Base-by-base conservation (phyloP, 129 eudicot species). In the Lactuca saligna region DNA sequence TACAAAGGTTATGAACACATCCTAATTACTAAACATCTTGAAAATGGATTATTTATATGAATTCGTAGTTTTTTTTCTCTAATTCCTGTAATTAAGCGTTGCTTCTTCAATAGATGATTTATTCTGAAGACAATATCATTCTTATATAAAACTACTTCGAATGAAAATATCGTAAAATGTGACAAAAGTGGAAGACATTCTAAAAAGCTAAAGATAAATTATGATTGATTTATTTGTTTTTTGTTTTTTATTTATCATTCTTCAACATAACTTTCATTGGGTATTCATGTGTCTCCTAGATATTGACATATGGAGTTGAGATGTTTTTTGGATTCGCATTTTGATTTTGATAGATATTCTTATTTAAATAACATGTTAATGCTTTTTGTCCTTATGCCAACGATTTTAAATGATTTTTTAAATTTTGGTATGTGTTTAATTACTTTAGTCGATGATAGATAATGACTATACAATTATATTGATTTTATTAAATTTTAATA, bases 221-320 rank as follows among this genome's bases (percentile, higher is more conserved):
- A 67, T 15, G 48, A 51, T 66, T n/a, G 72, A 17, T 34, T 17
- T 31, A 33, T 34, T 67, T 53, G n/a, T 33, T 13, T 25, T 69
- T 69, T 69, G 56, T 68, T 55, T 38, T 17, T 37, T 29, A 29
- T n/a, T 7, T 57, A 70, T 42, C 59, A 41, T 41, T 70, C 46
- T 57, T 57, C 44, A n/a, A 70, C 74, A 39, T 29, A 31, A 29
- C 74, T 70, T 57, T 70, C 65, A 58, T 70, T 31, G 74, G 74
- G 65, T 57, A 25, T 38, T 41, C 66, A 70, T 41, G 65, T 70
- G 74, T 70, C 74, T 70, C 74, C 74, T 57, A 20, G 65, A 70
- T 25, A 57, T 70, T 70, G 74, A 70, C 74, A 70, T 57, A 57
- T 42, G 74, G 41, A 70, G 54, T 70, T 70, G 66, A 57, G 57